Evolutionary conservation across 192 early-diverging fungal genomes (phyloP).

Genomic region (Thamnidium elegans): DNA sequence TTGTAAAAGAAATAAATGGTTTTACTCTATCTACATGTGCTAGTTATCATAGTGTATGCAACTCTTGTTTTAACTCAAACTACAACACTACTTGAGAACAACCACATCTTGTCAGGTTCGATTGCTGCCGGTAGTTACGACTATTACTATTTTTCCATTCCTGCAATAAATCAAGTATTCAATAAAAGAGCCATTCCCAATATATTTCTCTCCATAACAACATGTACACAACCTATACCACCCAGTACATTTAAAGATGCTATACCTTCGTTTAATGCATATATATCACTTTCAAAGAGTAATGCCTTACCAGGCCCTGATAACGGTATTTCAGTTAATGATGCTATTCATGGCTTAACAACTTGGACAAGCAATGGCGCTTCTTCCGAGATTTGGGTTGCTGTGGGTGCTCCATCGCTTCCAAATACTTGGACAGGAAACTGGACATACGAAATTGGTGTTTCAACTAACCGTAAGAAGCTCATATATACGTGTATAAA

Average conservation of each 20-base stretch:
- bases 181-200: not conserved
- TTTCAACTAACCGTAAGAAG: slow-evolving; percentile 30
- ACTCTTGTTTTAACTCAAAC: not conserved
- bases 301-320: slow-evolving; percentile 32
- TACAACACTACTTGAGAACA: slow-evolving; percentile 21
- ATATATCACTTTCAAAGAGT: slow-evolving; percentile 11
- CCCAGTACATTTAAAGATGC: slow-evolving; percentile 7
- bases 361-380: slow-evolving; percentile 10
- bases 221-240: slow-evolving; percentile 30
- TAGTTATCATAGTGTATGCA: no score
- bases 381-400: slow-evolving; percentile 25
- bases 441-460: slow-evolving; percentile 36
- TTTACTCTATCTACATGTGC: no score
- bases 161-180: not conserved
- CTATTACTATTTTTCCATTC: slow-evolving; percentile 21
- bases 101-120: not conserved
- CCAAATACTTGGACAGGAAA: slow-evolving; percentile 22
- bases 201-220: slow-evolving; percentile 31
- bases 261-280: slow-evolving; percentile 28
- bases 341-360: slow-evolving; percentile 12
- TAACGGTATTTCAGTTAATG: slow-evolving; percentile 15
- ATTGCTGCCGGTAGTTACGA: slow-evolving; percentile 3
- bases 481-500: no score
- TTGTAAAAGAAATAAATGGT: no score
- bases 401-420: slow-evolving; percentile 24